Conservation (phyloP, 1,284 basidiomycete species). For the Tilletia indica region DNA sequence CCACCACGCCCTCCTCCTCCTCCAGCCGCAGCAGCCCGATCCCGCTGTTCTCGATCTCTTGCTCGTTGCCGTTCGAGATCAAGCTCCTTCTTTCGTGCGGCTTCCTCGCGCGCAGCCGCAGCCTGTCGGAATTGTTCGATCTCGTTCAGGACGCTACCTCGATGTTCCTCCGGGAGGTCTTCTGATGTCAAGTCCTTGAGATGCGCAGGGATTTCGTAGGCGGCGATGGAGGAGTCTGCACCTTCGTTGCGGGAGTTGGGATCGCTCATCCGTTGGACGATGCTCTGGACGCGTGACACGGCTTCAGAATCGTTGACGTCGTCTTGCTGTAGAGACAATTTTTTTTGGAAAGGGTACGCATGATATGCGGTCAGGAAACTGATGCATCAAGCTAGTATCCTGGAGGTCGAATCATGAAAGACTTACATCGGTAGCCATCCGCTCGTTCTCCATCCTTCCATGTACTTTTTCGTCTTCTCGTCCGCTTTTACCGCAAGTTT, state of each 20-base stretch:
- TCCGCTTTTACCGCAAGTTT: conserved; percentile 76
- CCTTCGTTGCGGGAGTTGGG: conserved; percentile 69
- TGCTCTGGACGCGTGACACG: conserved; percentile 61
- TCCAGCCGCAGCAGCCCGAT: conserved; percentile 20
- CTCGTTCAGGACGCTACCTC: conserved; percentile 86
- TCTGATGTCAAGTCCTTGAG: conserved; percentile 90
- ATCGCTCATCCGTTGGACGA: conserved; percentile 52
- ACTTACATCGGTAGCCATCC: conserved; percentile 75
- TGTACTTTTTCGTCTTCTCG: conserved; percentile 80
- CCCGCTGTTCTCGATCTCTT: conserved; percentile 33
- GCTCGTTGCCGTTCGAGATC: conserved; percentile 35
- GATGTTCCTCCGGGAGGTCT: conserved; percentile 90
- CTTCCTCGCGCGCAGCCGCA: conserved; percentile 50
- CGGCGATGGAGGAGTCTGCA: neutral
- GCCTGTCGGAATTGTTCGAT: conserved; percentile 71
- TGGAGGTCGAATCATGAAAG: neutral
- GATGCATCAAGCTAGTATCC: too few species aligned
- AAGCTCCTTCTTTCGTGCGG: conserved; percentile 40
- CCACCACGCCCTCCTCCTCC: neutral
- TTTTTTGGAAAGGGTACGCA: neutral
- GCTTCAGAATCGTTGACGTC: conserved; percentile 56
- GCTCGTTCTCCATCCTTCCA: conserved; percentile 79
- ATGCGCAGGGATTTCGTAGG: conserved; percentile 80
- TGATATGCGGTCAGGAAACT: too few species aligned
- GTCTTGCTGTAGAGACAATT: conserved; percentile 29